A percentile compares a stretch with the other conserved stretches of the same genome.
Conservation (phyloP, 2,329 filamentous ascomycete species). For the Karstenula rhodostoma region DNA sequence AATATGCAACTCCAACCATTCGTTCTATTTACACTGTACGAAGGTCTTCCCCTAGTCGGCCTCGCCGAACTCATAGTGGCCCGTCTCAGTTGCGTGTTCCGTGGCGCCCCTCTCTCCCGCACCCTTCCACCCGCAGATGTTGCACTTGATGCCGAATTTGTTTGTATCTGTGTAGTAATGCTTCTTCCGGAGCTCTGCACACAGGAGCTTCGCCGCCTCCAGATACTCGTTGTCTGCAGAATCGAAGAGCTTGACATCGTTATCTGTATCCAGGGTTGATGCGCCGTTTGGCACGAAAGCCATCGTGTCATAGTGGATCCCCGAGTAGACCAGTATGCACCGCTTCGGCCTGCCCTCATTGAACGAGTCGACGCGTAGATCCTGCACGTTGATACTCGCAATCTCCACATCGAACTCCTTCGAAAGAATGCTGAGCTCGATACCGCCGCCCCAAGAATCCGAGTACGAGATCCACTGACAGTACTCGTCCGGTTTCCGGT, state of each 20-base stretch:
- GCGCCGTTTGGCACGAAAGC: slow-evolving; percentile 71
- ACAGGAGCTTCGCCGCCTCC: slow-evolving; percentile 65
- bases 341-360: slow-evolving; percentile 73
- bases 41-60: slow-evolving; percentile 24
- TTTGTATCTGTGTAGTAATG: slow-evolving; percentile 92
- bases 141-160: slow-evolving; percentile 80
- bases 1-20: not conserved
- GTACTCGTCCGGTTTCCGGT: slow-evolving; percentile 74
- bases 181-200: slow-evolving; percentile 67
- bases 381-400: slow-evolving; percentile 81
- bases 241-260: slow-evolving; percentile 80
- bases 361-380: slow-evolving; percentile 73
- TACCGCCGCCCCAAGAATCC: slow-evolving; percentile 89
- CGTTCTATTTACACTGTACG: not conserved
- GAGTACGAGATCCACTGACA: slow-evolving; percentile 81
- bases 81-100: slow-evolving; percentile 68
- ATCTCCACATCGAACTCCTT: slow-evolving; percentile 88
- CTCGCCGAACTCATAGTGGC: slow-evolving; percentile 50
- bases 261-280: slow-evolving; percentile 71
- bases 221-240: slow-evolving; percentile 63
- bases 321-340: slow-evolving; percentile 86
- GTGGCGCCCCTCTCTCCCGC: slow-evolving; percentile 70
- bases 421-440: slow-evolving; percentile 86
- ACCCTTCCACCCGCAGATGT: slow-evolving; percentile 73
- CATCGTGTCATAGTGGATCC: slow-evolving; percentile 92